phyloP scores from a whole-genome alignment of 1,139 yeast genomes.

The Diutina neorugosa region DNA sequence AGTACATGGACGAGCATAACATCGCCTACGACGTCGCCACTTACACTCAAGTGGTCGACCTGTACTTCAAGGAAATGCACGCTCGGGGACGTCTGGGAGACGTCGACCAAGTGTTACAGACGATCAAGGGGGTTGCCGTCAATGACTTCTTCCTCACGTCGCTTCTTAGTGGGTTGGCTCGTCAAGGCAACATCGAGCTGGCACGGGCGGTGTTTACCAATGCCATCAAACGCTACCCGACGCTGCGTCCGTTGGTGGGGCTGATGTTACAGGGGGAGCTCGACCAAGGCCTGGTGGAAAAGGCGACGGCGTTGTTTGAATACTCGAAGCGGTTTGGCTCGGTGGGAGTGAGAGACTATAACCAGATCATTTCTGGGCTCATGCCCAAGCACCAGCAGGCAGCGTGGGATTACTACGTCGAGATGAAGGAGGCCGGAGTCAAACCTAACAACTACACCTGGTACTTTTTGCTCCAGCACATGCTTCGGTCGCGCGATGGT shows the following conservation, averaged over 20 bases:
- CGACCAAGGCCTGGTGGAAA: slow-evolving; percentile 30
- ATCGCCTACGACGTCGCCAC: slow-evolving; percentile 54
- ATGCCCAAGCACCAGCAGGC: slow-evolving; percentile 20
- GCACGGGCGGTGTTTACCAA: slow-evolving; percentile 38
- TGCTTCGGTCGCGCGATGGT: slow-evolving; percentile 18
- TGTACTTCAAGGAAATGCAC: slow-evolving; percentile 36
- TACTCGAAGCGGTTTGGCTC: slow-evolving; percentile 21
- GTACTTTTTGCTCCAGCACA: slow-evolving; percentile 40
- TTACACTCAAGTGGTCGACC: slow-evolving; percentile 49
- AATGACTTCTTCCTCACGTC: slow-evolving; percentile 28
- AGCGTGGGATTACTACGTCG: slow-evolving; percentile 29
- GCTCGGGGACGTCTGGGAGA: slow-evolving; percentile 34
- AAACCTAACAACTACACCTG: slow-evolving; percentile 47
- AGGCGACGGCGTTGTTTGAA: slow-evolving; percentile 39
- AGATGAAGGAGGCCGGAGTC: slow-evolving; percentile 15
- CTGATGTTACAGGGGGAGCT: slow-evolving; percentile 51
- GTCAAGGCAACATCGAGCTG: slow-evolving; percentile 35
- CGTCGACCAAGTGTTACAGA: slow-evolving; percentile 27
- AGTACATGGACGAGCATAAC: slow-evolving; percentile 25
- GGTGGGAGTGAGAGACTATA: slow-evolving; percentile 39
- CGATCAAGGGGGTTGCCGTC: slow-evolving; percentile 21
- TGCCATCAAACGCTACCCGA: slow-evolving; percentile 18
- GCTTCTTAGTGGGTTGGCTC: slow-evolving; percentile 45
- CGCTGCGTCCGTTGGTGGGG: slow-evolving; percentile 29
- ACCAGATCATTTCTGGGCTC: slow-evolving; percentile 44